phyloP scores from a whole-genome alignment of 176 grass and related monocot species.

The Canna indica region DNA sequence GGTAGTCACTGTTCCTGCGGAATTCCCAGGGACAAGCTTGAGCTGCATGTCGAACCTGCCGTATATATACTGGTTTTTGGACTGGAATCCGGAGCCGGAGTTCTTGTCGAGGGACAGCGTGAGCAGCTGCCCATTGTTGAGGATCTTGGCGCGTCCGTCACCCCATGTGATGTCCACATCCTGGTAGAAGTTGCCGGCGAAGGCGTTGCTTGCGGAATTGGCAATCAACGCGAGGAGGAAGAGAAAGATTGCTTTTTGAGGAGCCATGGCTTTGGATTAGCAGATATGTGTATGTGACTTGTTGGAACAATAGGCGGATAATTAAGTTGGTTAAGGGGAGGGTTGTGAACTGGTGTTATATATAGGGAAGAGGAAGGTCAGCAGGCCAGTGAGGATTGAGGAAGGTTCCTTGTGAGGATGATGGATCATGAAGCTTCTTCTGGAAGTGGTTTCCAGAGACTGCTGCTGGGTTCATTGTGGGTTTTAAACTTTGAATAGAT shows the following conservation, averaged over 20 bases:
- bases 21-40: not conserved
- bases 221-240: not conserved
- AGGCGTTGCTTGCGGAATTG: not conserved
- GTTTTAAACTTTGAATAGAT: too few species aligned
- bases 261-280: not conserved
- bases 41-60: slow-evolving; percentile 1
- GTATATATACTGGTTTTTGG: not conserved
- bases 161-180: not conserved
- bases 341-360: not conserved
- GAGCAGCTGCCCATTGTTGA: not conserved
- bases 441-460: not conserved
- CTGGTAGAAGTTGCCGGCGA: not conserved
- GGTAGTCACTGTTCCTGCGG: not conserved
- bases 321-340: not conserved
- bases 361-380: not conserved
- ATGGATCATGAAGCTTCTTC: not conserved
- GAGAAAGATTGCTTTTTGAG: not conserved
- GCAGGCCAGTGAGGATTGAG: not conserved
- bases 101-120: not conserved
- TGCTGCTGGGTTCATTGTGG: too few species aligned
- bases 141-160: not conserved
- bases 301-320: not conserved
- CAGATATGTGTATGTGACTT: too few species aligned
- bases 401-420: not conserved
- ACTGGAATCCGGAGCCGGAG: not conserved